Conservation (phyloP, 2,329 filamentous ascomycete species). For the Fonsecaea multimorphosa region DNA sequence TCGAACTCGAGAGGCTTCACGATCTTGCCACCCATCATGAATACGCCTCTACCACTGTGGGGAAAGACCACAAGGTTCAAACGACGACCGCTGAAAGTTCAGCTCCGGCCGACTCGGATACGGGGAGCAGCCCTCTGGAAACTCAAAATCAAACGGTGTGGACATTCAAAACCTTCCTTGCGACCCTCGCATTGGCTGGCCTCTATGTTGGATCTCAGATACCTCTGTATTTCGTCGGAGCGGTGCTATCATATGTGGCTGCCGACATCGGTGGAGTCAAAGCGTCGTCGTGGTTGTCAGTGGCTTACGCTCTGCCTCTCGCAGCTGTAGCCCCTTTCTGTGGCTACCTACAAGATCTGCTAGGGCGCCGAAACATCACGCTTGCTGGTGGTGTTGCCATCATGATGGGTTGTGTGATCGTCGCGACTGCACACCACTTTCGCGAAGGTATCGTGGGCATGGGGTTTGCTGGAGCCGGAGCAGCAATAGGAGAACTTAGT, state of each 20-base stretch:
- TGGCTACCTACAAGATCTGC: constrained; percentile 33
- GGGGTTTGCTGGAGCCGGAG: constrained; percentile 29
- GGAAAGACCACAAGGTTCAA: constrained; percentile 3
- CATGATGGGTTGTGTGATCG: constrained; percentile 28
- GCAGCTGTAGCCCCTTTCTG: constrained; percentile 31
- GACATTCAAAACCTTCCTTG: constrained; percentile 22
- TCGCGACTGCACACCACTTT: constrained; percentile 30
- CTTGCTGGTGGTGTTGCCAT: constrained; percentile 22
- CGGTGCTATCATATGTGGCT: constrained; percentile 27
- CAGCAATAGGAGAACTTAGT: constrained; percentile 30
- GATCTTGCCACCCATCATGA: constrained; percentile 15
- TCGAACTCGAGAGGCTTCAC: constrained; percentile 23
- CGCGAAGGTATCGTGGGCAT: constrained; percentile 27
- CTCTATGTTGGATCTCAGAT: constrained; percentile 33
- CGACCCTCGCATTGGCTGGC: constrained; percentile 15
- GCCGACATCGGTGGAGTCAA: constrained; percentile 29
- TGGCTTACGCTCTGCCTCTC: constrained; percentile 26
- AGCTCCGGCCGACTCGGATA: not conserved
- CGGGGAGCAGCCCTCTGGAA: not conserved
- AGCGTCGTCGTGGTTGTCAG: constrained; percentile 27
- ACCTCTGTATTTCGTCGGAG: constrained; percentile 34
- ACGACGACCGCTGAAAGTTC: not conserved
- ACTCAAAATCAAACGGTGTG: constrained; percentile 21
- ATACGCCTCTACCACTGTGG: not conserved
- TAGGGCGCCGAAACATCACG: constrained; percentile 31